These are phyloP conservation scores for Coemansia sp. DNA, from an alignment of 192 early-diverging fungal genomes.

Conservation along the genomic window DNA sequence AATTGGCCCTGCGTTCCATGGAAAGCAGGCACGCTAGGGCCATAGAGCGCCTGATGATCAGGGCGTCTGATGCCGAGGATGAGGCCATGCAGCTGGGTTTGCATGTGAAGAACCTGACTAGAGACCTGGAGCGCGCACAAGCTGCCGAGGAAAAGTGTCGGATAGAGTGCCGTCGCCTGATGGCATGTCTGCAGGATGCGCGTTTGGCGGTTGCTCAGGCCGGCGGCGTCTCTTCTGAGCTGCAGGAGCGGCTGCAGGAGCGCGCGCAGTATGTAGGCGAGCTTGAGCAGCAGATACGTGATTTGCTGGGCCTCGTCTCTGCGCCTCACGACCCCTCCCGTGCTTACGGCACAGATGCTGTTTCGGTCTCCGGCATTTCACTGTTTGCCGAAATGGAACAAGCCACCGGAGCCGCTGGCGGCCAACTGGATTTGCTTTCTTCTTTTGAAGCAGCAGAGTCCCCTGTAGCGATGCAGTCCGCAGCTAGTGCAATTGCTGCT, in stretches of 20 bases:
- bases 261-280: conserved; percentile 9
- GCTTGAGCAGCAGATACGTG: conserved; percentile 22
- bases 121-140: conserved; percentile 12
- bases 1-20: conserved; percentile 10
- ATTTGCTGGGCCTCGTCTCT: too few relatives aligned
- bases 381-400: conserved; percentile 28
- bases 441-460: too few relatives aligned
- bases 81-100: conserved; percentile 3
- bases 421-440: background rate
- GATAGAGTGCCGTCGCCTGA: background rate
- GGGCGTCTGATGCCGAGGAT: conserved; percentile 13
- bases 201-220: conserved; percentile 8
- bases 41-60: conserved; percentile 12
- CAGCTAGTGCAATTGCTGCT: too few relatives aligned
- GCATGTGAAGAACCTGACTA: conserved; percentile 16
- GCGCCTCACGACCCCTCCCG: too few relatives aligned
- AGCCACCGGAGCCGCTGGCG: conserved; percentile 25
- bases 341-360: background rate
- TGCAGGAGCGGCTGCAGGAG: conserved; percentile 16
- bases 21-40: conserved; percentile 12
- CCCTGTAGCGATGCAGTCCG: too few relatives aligned
- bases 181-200: conserved; percentile 13
- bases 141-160: conserved; percentile 1
- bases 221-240: conserved; percentile 1
- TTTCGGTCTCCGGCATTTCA: background rate